Conservation (phyloP, 495 filamentous ascomycete genomes). For the Chaetomidium leptoderma region DNA sequence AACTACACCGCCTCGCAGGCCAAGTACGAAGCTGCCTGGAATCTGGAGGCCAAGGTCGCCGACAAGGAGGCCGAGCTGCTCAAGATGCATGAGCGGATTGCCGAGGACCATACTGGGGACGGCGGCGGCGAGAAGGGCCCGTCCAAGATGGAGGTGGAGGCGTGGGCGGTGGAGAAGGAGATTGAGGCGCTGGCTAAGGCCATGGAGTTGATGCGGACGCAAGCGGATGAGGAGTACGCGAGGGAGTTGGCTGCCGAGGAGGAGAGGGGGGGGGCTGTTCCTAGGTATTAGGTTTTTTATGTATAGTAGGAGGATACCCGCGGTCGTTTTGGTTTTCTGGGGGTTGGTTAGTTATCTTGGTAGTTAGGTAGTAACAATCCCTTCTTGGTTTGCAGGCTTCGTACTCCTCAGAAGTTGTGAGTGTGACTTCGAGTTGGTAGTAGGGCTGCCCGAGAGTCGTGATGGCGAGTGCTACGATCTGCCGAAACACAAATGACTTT, state of each 20-base stretch:
- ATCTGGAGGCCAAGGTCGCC: conserved; percentile 29
- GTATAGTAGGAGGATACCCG: too few species aligned
- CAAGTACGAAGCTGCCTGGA: conserved; percentile 30
- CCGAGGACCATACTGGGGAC: conserved; percentile 6
- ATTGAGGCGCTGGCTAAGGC: conserved; percentile 24
- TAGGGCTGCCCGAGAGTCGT: too few species aligned
- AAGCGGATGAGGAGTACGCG: conserved; percentile 37
- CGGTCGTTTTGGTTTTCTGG: too few species aligned
- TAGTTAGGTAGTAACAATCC: background rate
- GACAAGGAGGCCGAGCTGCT: conserved; percentile 26
- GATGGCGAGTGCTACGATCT: too few species aligned
- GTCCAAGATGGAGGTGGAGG: conserved; percentile 11
- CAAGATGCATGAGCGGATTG: conserved; percentile 19
- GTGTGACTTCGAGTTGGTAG: too few species aligned
- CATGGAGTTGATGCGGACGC: conserved; percentile 24
- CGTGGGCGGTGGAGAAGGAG: conserved; percentile 26
- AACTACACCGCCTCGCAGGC: conserved; percentile 19
- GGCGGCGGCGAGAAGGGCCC: background rate
- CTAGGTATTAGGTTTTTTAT: background rate
- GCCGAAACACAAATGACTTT: background rate
- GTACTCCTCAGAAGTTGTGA: too few species aligned
- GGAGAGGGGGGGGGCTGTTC: conserved; percentile 19
- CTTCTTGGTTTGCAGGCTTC: background rate
- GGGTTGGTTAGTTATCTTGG: background rate
- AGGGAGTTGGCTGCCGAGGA: conserved; percentile 34